Evolutionary conservation across 192 early-diverging fungal species (phyloP).

Genomic region (Coemansia pectinata): DNA sequence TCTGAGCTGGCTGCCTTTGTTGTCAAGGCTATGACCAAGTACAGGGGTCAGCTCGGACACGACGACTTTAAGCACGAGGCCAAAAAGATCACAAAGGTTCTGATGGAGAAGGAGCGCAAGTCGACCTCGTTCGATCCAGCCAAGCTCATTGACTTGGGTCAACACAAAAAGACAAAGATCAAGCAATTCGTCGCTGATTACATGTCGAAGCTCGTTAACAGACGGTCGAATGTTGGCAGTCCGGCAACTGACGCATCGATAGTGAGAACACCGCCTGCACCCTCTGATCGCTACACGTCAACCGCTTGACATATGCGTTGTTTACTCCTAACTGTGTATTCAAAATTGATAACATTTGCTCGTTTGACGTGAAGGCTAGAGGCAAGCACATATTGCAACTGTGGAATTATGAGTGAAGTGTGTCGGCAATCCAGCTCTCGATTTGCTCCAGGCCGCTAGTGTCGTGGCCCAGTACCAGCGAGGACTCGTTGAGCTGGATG

Average conservation of each 20-base stretch:
- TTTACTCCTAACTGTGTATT: neutral
- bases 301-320: neutral
- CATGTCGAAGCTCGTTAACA: conserved; percentile 23
- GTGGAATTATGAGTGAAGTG: conserved; percentile 19
- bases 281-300: neutral
- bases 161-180: conserved; percentile 53
- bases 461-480: conserved; percentile 54
- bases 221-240: conserved; percentile 11
- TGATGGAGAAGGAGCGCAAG: conserved; percentile 58
- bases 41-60: conserved; percentile 46
- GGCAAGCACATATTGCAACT: neutral
- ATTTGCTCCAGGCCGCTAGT: conserved; percentile 61
- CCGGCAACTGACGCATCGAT: neutral
- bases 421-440: conserved; percentile 62
- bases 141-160: conserved; percentile 46
- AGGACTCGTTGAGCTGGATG: conserved; percentile 66
- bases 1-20: conserved; percentile 54
- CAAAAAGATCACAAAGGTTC: conserved; percentile 53
- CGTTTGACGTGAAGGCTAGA: neutral
- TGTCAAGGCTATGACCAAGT: conserved; percentile 44
- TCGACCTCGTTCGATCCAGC: conserved; percentile 35
- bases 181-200: conserved; percentile 53
- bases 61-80: conserved; percentile 57
- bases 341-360: neutral
- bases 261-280: conserved; percentile 5